Evolutionary conservation across 257 asterid genomes (phyloP), one percentile per base, ranked within the genome.

Genomic region (Ilex aquifolium): DNA sequence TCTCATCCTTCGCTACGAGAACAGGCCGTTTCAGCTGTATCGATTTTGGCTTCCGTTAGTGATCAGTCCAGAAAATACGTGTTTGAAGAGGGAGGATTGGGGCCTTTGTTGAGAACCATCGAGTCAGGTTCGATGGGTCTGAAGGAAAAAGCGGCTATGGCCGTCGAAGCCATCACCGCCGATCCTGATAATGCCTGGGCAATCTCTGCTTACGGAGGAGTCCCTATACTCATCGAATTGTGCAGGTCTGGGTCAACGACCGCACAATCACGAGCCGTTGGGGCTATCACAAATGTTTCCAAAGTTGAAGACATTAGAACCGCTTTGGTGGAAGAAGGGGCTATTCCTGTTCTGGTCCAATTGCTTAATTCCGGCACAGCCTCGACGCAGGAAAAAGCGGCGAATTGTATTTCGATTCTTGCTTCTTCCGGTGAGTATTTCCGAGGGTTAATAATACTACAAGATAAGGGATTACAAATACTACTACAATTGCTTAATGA

Each of bases 151-250:
- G 96, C 96, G 27, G 87, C 79, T 58, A 73, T 83, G 86, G 94
- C 95, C 3, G 88, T 91, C 56, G 96, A 91, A 50, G 72, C 72
- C 56, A 83, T 91, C 13, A 91, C 98, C 9, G 74, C 69, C 7
- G 96, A 91, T 64, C 75, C 88, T 7, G 98, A 91, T 64, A 82
- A 91, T 62, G 85, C 88, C 3, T 91, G 98, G 98, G 96, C 98
- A 0, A 66, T 92, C 62, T 87, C 91, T 10, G 95, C 98, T 7
- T 89, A 89, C 44, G 87, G 91, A 4, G 99, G 99, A 32, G 83
- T 92, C 21, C 74, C 89, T 2, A 77, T 81, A 52, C 77, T 92
- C 2, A 32, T 78, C 13, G 91, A 92, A 32, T 65, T 92, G 30
- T 87, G 95, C 69, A 89, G 78, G 70, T 82, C 96, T 12, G 96